A percentile compares a stretch with the other conserved stretches of the same genome.
phyloP scores from a whole-genome alignment of 176 grass and related monocot species.

The Triticum urartu region DNA sequence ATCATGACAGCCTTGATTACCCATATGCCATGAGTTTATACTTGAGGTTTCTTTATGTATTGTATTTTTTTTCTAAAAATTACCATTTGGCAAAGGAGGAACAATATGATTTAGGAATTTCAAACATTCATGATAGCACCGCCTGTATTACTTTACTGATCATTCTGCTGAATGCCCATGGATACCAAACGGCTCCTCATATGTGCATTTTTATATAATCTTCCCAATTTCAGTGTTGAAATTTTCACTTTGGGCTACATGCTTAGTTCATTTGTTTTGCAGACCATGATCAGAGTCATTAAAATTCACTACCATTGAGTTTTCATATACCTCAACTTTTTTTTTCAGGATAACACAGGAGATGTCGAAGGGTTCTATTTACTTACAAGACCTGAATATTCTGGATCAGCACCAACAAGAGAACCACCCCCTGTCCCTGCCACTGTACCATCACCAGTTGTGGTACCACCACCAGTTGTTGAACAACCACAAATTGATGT shows the following conservation, averaged over 20 bases:
- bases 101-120: background rate
- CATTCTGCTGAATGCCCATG: background rate
- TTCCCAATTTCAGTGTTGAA: background rate
- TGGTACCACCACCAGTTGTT: slow-evolving; percentile 44
- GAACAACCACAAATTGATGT: slow-evolving; percentile 47
- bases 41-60: background rate
- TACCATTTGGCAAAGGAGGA: background rate
- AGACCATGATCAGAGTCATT: background rate
- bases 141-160: slow-evolving; percentile 7
- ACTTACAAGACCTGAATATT: slow-evolving; percentile 81
- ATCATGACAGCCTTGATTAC: slow-evolving; percentile 97
- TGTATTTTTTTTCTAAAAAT: slow-evolving; percentile 3
- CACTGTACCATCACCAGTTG: slow-evolving; percentile 40
- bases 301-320: background rate
- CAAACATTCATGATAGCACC: background rate
- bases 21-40: slow-evolving; percentile 69
- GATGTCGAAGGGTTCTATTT: slow-evolving; percentile 85
- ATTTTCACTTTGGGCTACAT: background rate
- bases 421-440: slow-evolving; percentile 75
- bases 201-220: background rate
- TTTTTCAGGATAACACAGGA: slow-evolving; percentile 69
- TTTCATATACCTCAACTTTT: slow-evolving; percentile 34
- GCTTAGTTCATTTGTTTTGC: background rate
- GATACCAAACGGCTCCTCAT: background rate
- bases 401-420: slow-evolving; percentile 73